These are phyloP conservation scores for Lactarius indigo DNA, from an alignment of 768 basidiomycete genomes.

Conservation along the genomic window DNA sequence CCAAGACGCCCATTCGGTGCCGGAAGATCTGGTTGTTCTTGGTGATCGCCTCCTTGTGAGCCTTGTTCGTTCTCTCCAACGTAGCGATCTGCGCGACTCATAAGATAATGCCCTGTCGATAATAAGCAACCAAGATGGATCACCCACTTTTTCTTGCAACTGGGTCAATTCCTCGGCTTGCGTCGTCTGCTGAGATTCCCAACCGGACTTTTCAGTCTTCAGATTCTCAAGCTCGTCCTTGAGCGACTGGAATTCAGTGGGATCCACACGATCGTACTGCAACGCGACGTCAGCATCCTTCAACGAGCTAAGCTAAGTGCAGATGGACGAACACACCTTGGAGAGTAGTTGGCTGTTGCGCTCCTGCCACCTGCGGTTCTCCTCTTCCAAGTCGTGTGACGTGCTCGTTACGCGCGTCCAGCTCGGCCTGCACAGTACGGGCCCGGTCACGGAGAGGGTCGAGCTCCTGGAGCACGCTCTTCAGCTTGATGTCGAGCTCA, in stretches of 20 bases:
- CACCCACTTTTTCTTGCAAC: slow-evolving; percentile 27
- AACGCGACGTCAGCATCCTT: not conserved
- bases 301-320: not conserved
- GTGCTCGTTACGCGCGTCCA: slow-evolving; percentile 66
- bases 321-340: slow-evolving; percentile 50
- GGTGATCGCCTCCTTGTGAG: slow-evolving; percentile 17
- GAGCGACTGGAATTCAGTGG: slow-evolving; percentile 74
- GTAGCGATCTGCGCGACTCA: slow-evolving; percentile 20
- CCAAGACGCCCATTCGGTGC: slow-evolving; percentile 19
- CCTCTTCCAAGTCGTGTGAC: slow-evolving; percentile 71
- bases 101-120: not conserved
- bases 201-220: slow-evolving; percentile 27
- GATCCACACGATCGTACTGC: slow-evolving; percentile 86
- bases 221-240: slow-evolving; percentile 65
- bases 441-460: slow-evolving; percentile 74
- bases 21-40: slow-evolving; percentile 25
- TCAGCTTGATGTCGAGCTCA: slow-evolving; percentile 63
- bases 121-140: not conserved
- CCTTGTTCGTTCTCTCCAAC: slow-evolving; percentile 21
- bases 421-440: slow-evolving; percentile 62
- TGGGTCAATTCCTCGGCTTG: slow-evolving; percentile 2
- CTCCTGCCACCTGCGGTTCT: slow-evolving; percentile 80
- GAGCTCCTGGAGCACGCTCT: slow-evolving; percentile 54
- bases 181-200: slow-evolving; percentile 18
- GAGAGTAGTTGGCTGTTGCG: slow-evolving; percentile 75